A percentile compares a stretch with the other conserved stretches of the same genome.
Conservation (phyloP, 177 flowering plant species). For the Vitis hybrid region DNA sequence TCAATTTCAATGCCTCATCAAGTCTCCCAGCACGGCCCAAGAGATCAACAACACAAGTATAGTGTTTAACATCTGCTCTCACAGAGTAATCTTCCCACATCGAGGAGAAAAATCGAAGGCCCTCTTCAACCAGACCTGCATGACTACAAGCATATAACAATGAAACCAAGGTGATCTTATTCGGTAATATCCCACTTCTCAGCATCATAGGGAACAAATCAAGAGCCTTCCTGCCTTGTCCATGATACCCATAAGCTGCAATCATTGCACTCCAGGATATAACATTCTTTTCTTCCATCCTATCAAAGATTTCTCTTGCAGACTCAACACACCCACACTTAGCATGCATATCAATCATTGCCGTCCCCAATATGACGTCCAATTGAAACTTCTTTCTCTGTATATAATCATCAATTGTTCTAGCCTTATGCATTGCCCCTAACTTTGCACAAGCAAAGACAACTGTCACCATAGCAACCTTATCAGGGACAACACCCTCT, state of each 20-base stretch:
- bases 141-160: conserved; percentile 62
- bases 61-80: conserved; percentile 48
- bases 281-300: conserved; percentile 38
- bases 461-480: conserved; percentile 44
- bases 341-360: conserved; percentile 60
- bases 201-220: conserved; percentile 47
- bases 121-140: conserved; percentile 53
- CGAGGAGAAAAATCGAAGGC: conserved; percentile 34
- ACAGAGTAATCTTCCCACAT: conserved; percentile 37
- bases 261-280: conserved; percentile 61
- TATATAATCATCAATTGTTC: conserved; percentile 32
- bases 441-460: conserved; percentile 52
- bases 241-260: conserved; percentile 52
- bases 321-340: conserved; percentile 52
- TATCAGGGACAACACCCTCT: conserved; percentile 40
- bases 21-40: conserved; percentile 54
- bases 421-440: conserved; percentile 49
- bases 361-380: conserved; percentile 50
- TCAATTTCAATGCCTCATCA: conserved; percentile 43
- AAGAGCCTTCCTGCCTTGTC: conserved; percentile 45
- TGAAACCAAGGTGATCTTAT: conserved; percentile 43
- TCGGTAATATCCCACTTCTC: conserved; percentile 38
- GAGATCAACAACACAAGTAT: conserved; percentile 59
- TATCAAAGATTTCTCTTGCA: conserved; percentile 46
- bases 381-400: conserved; percentile 21